Percentiles rank a stretch among this genome's conserved stretches.
Evolutionary conservation across 129 eudicot genomes (phyloP).

Genomic region (Mikania micrantha): DNA sequence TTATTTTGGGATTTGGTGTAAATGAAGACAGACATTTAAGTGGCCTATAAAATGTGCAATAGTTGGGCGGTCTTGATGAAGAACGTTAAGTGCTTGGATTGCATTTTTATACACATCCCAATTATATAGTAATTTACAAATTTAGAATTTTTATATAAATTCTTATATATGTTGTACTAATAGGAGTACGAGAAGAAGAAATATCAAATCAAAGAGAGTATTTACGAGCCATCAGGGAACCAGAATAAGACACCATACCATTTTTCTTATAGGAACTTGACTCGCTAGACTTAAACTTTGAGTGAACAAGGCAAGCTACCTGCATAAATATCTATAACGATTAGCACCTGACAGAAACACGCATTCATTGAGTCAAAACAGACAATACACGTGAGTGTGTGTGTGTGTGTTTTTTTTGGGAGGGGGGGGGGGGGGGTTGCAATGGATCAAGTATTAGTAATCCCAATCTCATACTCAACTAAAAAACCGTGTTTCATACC

Average conservation of each 20-base stretch:
- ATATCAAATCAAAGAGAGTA: background rate
- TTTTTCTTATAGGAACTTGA: slow-evolving; percentile 47
- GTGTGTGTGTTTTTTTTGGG: background rate
- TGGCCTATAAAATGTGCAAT: background rate
- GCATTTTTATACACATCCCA: background rate
- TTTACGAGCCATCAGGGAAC: background rate
- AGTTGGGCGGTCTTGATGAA: background rate
- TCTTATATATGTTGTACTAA: background rate
- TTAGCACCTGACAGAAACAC: background rate
- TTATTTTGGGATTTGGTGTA: background rate
- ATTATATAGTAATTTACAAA: no score
- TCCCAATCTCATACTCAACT: background rate
- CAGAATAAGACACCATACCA: slow-evolving; percentile 26
- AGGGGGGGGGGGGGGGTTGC: background rate
- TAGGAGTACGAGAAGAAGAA: background rate
- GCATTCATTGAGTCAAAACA: background rate
- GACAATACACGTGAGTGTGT: background rate
- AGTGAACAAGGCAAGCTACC: slow-evolving; percentile 46
- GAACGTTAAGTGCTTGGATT: background rate
- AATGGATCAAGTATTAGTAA: background rate
- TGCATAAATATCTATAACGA: slow-evolving; percentile 20
- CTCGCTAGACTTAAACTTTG: slow-evolving; percentile 43
- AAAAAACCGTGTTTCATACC: background rate
- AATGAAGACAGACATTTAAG: background rate
- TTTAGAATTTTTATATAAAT: no score